Conservation (phyloP, 805 yeast genomes). For the Wickerhamia fluorescens region DNA sequence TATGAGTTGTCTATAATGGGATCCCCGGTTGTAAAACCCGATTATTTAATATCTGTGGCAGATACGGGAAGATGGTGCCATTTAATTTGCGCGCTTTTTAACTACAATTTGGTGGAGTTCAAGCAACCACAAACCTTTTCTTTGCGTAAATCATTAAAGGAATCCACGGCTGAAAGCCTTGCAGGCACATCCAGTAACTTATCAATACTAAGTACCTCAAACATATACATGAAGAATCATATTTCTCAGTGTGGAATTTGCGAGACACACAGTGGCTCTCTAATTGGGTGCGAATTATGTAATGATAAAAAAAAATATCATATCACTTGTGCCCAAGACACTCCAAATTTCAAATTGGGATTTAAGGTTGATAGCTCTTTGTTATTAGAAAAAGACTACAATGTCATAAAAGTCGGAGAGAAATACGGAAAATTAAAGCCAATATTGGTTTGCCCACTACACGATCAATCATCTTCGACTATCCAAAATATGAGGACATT, state of each 20-base stretch:
- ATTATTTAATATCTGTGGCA: conserved; percentile 61
- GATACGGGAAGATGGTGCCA: conserved; percentile 72
- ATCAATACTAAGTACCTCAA: background rate
- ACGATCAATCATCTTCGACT: conserved; percentile 14
- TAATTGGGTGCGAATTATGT: conserved; percentile 43
- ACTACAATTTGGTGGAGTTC: conserved; percentile 28
- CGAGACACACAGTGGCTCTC: conserved; percentile 41
- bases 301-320: conserved; percentile 27
- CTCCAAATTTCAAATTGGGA: conserved; percentile 43
- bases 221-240: conserved; percentile 19
- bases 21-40: conserved; percentile 39
- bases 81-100: conserved; percentile 59
- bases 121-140: too few species aligned
- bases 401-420: conserved; percentile 16
- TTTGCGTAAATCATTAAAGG: conserved; percentile 1
- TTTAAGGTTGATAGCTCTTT: conserved; percentile 38
- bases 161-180: background rate
- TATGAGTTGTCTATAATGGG: conserved; percentile 40
- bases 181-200: conserved; percentile 1
- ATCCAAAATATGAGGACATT: conserved; percentile 17
- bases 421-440: conserved; percentile 38
- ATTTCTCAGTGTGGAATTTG: conserved; percentile 40
- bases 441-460: conserved; percentile 36
- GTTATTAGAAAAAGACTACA: conserved; percentile 6
- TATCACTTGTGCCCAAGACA: conserved; percentile 53